phyloP scores from a whole-genome alignment of 106 monocot genomes.

The Dendrobium chrysotoxum region DNA sequence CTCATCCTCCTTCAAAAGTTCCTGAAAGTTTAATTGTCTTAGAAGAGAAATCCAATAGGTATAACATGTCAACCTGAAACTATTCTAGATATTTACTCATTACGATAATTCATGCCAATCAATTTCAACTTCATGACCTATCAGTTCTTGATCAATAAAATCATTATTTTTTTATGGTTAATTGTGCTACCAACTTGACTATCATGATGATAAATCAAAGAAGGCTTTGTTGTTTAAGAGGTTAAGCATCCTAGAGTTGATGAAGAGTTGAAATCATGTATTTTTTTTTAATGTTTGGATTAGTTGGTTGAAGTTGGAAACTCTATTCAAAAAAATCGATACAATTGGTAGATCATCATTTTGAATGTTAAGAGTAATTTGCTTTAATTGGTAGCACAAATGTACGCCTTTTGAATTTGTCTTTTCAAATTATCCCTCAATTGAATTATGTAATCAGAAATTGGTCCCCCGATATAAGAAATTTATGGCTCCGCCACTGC shows the following conservation, averaged over 20 bases:
- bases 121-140: not conserved
- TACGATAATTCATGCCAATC: not conserved
- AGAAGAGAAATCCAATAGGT: conserved; percentile 2
- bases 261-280: not conserved
- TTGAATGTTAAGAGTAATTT: too few relatives aligned
- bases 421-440: too few relatives aligned
- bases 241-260: conserved; percentile 4
- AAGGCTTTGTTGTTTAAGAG: conserved; percentile 18
- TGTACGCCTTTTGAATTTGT: too few relatives aligned
- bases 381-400: too few relatives aligned
- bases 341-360: too few relatives aligned
- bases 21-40: not conserved
- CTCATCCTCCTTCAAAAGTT: not conserved
- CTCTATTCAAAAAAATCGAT: too few relatives aligned
- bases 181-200: conserved; percentile 12
- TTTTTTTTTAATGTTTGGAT: too few relatives aligned
- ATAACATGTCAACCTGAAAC: not conserved
- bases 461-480: too few relatives aligned
- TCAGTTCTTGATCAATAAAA: not conserved
- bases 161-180: not conserved
- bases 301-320: too few relatives aligned
- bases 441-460: too few relatives aligned
- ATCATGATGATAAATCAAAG: not conserved
- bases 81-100: not conserved
- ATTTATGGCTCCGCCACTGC: too few relatives aligned